Percentiles rank a stretch among this genome's conserved stretches.
phyloP scores from a whole-genome alignment of 805 yeast species.

The Metschnikowia anglica region DNA sequence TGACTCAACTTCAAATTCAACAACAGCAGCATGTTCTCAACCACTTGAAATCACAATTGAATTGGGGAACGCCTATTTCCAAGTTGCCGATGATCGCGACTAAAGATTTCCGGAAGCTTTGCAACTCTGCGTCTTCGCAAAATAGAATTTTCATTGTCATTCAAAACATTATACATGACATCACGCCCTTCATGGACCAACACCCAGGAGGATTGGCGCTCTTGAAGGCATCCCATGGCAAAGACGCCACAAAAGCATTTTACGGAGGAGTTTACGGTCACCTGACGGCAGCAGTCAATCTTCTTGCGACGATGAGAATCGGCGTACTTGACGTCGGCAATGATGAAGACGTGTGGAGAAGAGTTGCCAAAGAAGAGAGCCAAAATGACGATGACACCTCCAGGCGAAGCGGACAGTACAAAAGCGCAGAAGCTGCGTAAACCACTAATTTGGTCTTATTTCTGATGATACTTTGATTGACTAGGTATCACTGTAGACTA shows the following conservation, averaged over 20 bases:
- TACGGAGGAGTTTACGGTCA: slow-evolving; percentile 94
- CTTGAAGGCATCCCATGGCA: slow-evolving; percentile 78
- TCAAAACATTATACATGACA: slow-evolving; percentile 90
- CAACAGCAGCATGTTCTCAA: slow-evolving; percentile 84
- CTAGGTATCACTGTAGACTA: neutral
- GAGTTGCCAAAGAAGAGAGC: slow-evolving; percentile 66
- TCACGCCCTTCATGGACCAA: slow-evolving; percentile 83
- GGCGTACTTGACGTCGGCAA: slow-evolving; percentile 81
- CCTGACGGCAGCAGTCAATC: slow-evolving; percentile 88
- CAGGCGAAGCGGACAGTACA: slow-evolving; percentile 13
- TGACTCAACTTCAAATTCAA: slow-evolving; percentile 52
- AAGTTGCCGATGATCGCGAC: slow-evolving; percentile 68
- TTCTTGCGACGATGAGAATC: slow-evolving; percentile 90
- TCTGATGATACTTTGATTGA: neutral
- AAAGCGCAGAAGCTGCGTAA: slow-evolving; percentile 20
- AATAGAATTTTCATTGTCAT: slow-evolving; percentile 71
- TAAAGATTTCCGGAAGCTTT: slow-evolving; percentile 43
- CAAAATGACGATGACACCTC: slow-evolving; percentile 24
- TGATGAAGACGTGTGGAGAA: slow-evolving; percentile 81
- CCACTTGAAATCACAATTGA: slow-evolving; percentile 68
- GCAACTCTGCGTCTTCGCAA: slow-evolving; percentile 36
- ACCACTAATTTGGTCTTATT: neutral
- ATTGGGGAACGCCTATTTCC: slow-evolving; percentile 95
- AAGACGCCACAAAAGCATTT: slow-evolving; percentile 91
- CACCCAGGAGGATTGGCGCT: slow-evolving; percentile 93